Evolutionary conservation across 495 filamentous ascomycete genomes (phyloP).

Genomic region (Aspergillus campestris): DNA sequence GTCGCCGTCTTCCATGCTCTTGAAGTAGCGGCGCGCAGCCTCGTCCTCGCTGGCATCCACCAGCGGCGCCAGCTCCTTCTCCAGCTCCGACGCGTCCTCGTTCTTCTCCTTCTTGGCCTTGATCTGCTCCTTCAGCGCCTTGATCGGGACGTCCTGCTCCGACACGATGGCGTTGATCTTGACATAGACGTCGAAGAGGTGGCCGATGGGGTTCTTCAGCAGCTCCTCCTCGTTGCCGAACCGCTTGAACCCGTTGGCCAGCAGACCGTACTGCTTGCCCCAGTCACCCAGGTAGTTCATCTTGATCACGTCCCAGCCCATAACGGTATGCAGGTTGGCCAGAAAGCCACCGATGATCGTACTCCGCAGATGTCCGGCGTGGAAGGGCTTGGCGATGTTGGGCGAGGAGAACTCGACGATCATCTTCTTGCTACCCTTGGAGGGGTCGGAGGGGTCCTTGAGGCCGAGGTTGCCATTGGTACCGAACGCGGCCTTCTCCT

Average conservation of each 20-base stretch:
- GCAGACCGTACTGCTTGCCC: slow-evolving; percentile 67
- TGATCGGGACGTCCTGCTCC: slow-evolving; percentile 47
- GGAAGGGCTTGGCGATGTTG: slow-evolving; percentile 71
- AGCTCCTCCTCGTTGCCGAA: slow-evolving; percentile 57
- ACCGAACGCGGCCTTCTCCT: slow-evolving; percentile 55
- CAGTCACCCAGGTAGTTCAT: slow-evolving; percentile 76
- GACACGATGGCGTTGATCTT: slow-evolving; percentile 49
- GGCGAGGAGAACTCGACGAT: slow-evolving; percentile 69
- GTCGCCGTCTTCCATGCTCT: slow-evolving; percentile 80
- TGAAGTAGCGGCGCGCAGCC: slow-evolving; percentile 74
- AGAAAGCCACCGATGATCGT: slow-evolving; percentile 71
- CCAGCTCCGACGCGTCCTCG: slow-evolving; percentile 36
- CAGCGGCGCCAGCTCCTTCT: slow-evolving; percentile 43
- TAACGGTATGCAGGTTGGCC: slow-evolving; percentile 57
- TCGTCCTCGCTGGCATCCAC: slow-evolving; percentile 53
- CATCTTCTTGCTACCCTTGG: slow-evolving; percentile 61
- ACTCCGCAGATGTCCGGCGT: slow-evolving; percentile 62
- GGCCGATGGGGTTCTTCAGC: slow-evolving; percentile 54
- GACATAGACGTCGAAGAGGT: slow-evolving; percentile 63
- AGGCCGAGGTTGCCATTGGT: slow-evolving; percentile 57
- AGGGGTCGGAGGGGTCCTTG: slow-evolving; percentile 58
- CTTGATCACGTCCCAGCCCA: slow-evolving; percentile 62
- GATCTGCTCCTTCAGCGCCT: slow-evolving; percentile 46
- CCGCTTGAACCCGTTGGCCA: slow-evolving; percentile 57
- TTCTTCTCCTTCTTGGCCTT: slow-evolving; percentile 44